These are phyloP conservation scores for Neophaeococcomyces mojaviensis DNA, from an alignment of 2,329 filamentous ascomycete species.

Conservation along the genomic window DNA sequence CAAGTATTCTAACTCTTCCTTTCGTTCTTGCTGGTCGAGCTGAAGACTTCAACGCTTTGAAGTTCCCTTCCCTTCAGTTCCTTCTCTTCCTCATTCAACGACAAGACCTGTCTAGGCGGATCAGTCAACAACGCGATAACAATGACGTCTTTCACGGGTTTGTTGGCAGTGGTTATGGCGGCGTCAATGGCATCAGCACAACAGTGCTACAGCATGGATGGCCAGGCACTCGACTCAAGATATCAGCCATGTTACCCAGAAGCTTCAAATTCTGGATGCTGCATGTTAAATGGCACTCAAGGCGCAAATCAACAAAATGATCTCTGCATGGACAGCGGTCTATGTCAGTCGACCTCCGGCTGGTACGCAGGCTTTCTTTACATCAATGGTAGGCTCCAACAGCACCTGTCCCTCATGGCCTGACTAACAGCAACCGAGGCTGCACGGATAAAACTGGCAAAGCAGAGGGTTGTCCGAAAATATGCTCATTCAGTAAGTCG, in stretches of 20 bases:
- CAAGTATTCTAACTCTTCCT: too few relatives aligned
- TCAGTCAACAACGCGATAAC: neutral
- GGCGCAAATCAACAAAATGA: slow-evolving; percentile 10
- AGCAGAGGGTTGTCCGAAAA: slow-evolving; percentile 10
- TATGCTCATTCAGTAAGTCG: slow-evolving; percentile 10
- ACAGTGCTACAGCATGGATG: slow-evolving; percentile 11
- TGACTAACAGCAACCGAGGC: neutral
- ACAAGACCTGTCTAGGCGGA: too few relatives aligned
- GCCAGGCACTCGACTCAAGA: slow-evolving; percentile 5
- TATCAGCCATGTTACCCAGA: slow-evolving; percentile 10
- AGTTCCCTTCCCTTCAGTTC: too few relatives aligned
- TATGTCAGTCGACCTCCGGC: slow-evolving; percentile 13
- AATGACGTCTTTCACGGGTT: neutral
- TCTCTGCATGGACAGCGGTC: slow-evolving; percentile 12
- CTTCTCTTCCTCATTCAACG: too few relatives aligned
- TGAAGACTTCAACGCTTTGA: too few relatives aligned
- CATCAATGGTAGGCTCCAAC: slow-evolving; percentile 10
- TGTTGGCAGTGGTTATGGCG: neutral
- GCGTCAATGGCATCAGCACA: slow-evolving; percentile 3
- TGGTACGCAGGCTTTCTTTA: slow-evolving; percentile 10
- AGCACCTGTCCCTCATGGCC: neutral
- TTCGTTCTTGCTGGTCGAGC: too few relatives aligned
- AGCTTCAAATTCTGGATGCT: slow-evolving; percentile 9
- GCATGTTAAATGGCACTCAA: slow-evolving; percentile 10
- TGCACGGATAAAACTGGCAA: slow-evolving; percentile 11